Conservation (phyloP, 768 basidiomycete species). For the Tephrocybe sp. region DNA sequence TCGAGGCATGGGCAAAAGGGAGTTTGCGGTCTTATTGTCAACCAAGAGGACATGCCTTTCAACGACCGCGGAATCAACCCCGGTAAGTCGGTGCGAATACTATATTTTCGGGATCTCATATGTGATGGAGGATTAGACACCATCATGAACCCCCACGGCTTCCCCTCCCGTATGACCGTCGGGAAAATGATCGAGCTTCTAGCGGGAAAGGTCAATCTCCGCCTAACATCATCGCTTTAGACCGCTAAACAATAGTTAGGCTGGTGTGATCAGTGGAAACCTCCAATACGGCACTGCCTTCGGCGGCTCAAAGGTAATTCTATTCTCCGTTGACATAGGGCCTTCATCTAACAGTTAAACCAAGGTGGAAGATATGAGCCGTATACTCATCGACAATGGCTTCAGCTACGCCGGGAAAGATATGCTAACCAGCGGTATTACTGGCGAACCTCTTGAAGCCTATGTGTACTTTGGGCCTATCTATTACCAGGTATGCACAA, state of each 20-base stretch:
- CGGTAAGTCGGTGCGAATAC: constrained; percentile 44
- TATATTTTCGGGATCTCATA: constrained; percentile 9
- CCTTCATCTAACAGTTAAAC: constrained; percentile 6
- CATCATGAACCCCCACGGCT: constrained; percentile 99
- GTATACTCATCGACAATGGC: constrained; percentile 90
- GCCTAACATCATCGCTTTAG: background rate
- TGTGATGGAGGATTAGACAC: constrained; percentile 62
- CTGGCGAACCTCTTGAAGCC: constrained; percentile 93
- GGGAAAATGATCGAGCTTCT: constrained; percentile 99
- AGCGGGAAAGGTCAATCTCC: constrained; percentile 76
- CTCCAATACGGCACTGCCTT: constrained; percentile 96
- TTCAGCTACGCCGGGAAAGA: constrained; percentile 99
- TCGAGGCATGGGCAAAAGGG: constrained; percentile 98
- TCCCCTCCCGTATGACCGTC: constrained; percentile 99
- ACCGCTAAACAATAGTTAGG: constrained; percentile 41
- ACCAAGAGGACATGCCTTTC: constrained; percentile 99
- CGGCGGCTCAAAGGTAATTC: constrained; percentile 88
- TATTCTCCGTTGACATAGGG: background rate
- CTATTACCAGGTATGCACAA: constrained; percentile 80
- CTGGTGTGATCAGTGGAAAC: constrained; percentile 87
- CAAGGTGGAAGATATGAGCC: constrained; percentile 97
- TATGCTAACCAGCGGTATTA: constrained; percentile 97
- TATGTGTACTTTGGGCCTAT: constrained; percentile 99
- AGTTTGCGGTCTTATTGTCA: constrained; percentile 97
- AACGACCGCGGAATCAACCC: constrained; percentile 96